Evolutionary conservation across 2,329 filamentous ascomycete genomes (phyloP).

Genomic region (Fusarium vanettenii): DNA sequence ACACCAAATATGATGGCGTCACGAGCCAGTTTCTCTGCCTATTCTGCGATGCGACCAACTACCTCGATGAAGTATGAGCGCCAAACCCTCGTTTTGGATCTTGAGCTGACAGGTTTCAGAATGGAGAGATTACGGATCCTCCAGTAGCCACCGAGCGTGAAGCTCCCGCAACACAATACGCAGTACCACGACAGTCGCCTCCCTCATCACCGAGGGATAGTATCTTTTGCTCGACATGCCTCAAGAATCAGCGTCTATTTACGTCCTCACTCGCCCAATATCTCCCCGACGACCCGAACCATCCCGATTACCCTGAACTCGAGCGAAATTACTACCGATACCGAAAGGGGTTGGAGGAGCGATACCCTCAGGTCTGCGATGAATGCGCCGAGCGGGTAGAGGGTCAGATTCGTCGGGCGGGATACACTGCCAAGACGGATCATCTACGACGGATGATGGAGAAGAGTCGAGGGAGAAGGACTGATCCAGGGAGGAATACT

Average conservation of each 20-base stretch:
- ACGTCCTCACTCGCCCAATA: slow-evolving; percentile 83
- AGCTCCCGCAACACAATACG: slow-evolving; percentile 59
- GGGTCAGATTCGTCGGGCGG: slow-evolving; percentile 74
- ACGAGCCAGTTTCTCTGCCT: slow-evolving; percentile 78
- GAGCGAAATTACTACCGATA: slow-evolving; percentile 78
- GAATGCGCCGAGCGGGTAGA: slow-evolving; percentile 82
- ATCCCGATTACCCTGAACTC: slow-evolving; percentile 76
- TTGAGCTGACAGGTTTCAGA: slow-evolving; percentile 58
- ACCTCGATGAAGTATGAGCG: slow-evolving; percentile 79
- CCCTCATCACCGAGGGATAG: slow-evolving; percentile 38
- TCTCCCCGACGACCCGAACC: slow-evolving; percentile 70
- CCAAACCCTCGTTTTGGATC: fast-evolving
- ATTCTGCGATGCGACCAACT: slow-evolving; percentile 87
- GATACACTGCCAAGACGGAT: slow-evolving; percentile 87
- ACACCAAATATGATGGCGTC: slow-evolving; percentile 66
- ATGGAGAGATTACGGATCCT: slow-evolving; percentile 91
- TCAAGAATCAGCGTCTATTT: slow-evolving; percentile 89
- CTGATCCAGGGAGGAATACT: slow-evolving; percentile 45
- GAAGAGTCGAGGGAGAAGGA: slow-evolving; percentile 60
- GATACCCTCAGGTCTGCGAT: slow-evolving; percentile 90
- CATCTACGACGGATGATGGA: slow-evolving; percentile 81
- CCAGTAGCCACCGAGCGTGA: slow-evolving; percentile 67
- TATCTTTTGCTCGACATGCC: slow-evolving; percentile 79
- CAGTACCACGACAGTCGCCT: slow-evolving; percentile 53
- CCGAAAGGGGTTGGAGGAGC: slow-evolving; percentile 77